Base-by-base conservation (phyloP, 352 stramenopile genomes). In the Globisporangium paroecandrum region DNA sequence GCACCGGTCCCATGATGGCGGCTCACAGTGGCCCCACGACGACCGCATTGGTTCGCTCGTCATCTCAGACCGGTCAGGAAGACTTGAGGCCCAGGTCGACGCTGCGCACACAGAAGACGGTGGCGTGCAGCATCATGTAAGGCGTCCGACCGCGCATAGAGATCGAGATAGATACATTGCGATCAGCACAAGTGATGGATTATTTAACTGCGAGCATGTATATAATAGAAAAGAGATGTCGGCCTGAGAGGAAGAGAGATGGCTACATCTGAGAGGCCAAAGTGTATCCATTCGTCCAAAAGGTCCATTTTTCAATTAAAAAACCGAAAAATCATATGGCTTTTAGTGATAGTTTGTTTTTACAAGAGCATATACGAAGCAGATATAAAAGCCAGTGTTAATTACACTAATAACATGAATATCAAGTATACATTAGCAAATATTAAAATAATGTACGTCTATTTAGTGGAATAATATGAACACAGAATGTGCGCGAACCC, bases 81-180 rank as follows among this genome's bases (percentile, higher is more conserved):
- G 38, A 38, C 2, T n/a, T 36, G 41, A 66, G 57, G 36, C 9
- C 58, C 9, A 15, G 20, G 24, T 38, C 15, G 32, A 22, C 25
- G 32, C 34, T 70, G 46, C 57, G 49, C 7, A 24, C 43, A 41
- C 72, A 73, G 47, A 75, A 75, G 27, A 72, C 53, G 13, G 62
- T 53, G 29, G 73, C 64, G 36, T 79, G 73, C 32, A 59, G 18
- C 49, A 55, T 79, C 68, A 79, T 79, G 73, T 79, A 13, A 43
- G 36, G 27, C 27, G 27, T 6, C 3, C 27, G 10, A 4, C 36
- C 36, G 15, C 36, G 4, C 36, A 43, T 43, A 43, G 36, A 70
- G 46, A 54, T 32, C 27, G 27, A 2, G 54, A 12, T 15, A n/a
- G 36, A 22, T 20, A 13, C 32, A 20, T 6, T 41, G 34, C 34